Evolutionary conservation across 306 rosid species (phyloP), one percentile per base, ranked within the genome.

Genomic region (Prunus mira): DNA sequence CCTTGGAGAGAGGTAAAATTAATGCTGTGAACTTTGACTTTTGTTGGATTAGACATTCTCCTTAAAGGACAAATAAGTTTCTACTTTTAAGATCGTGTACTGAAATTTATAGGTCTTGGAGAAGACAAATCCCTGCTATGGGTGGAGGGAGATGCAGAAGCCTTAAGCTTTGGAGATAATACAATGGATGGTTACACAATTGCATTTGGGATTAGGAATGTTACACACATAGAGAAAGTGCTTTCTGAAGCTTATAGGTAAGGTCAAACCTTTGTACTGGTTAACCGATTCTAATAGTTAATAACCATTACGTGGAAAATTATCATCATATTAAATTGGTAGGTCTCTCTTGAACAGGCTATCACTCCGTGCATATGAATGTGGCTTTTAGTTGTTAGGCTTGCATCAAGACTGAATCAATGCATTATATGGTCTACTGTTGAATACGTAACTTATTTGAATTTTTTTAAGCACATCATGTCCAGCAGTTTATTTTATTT

Each of bases 101-200:
- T 82, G 66, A 69, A 45, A 49, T 46, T 62, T 52, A 65, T 83
- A 95, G 99, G 93, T 82, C 81, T 83, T 79, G 91, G 89, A 60
- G 89, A 89, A 82, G 89, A 83, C 46, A 77, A 67, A 77, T 92
- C 96, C 79, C 99, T 95, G 67, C 24, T 82, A 69, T 92, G 98
- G 99, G 89, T 88, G 72, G 96, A 92, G 84, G 97, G 97, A 79
- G 86, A 95, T 79, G 97, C 98, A 55, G 97, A 95, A 82, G 85
- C 84, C 86, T 79, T 92, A 82, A 77, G 76, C 76, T 92, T 92
- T 63, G 67, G 79, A 77, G 86, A 87, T 73, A 84, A 88, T 83
- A 85, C 97, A 77, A 89, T 95, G 97, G 97, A 95, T 88, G 96
- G 97, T 86, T 95, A 92, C 83, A 92, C 98, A 46, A 90, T 95